Evolutionary conservation across 2,329 filamentous ascomycete species (phyloP).

Genomic region (Cladosporium sp.): DNA sequence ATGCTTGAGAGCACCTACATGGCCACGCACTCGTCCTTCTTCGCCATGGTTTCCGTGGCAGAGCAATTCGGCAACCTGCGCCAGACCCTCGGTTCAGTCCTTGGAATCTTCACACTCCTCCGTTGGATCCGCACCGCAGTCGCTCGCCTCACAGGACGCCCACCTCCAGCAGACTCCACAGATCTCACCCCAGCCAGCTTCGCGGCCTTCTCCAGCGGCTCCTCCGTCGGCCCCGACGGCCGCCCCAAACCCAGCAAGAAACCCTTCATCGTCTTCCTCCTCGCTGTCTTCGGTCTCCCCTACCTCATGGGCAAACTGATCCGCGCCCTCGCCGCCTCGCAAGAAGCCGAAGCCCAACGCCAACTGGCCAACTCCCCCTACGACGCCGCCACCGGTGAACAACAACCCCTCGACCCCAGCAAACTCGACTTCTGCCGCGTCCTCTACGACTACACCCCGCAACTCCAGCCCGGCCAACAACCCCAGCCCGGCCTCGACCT

Average conservation of each 20-base stretch:
- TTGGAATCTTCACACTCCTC: conserved; percentile 94
- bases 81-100: conserved; percentile 84
- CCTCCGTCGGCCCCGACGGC: conserved; percentile 62
- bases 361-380: conserved; percentile 49
- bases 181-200: conserved; percentile 88
- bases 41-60: conserved; percentile 96
- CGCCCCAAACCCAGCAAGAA: conserved; percentile 78
- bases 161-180: conserved; percentile 79
- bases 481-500: conserved; percentile 69
- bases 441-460: conserved; percentile 88
- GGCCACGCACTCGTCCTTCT: conserved; percentile 98
- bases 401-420: conserved; percentile 66
- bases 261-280: conserved; percentile 90
- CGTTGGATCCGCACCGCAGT: conserved; percentile 89
- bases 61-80: conserved; percentile 94
- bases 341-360: conserved; percentile 73
- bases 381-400: conserved; percentile 40
- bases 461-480: conserved; percentile 48
- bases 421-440: conserved; percentile 97
- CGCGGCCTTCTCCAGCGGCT: conserved; percentile 71
- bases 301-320: conserved; percentile 98
- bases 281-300: conserved; percentile 90
- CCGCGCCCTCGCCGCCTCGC: conserved; percentile 71
- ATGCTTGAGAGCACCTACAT: conserved; percentile 99
- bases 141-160: conserved; percentile 87